These are phyloP conservation scores for Lipomyces lipofer DNA, from an alignment of 805 yeast genomes.

Conservation along the genomic window DNA sequence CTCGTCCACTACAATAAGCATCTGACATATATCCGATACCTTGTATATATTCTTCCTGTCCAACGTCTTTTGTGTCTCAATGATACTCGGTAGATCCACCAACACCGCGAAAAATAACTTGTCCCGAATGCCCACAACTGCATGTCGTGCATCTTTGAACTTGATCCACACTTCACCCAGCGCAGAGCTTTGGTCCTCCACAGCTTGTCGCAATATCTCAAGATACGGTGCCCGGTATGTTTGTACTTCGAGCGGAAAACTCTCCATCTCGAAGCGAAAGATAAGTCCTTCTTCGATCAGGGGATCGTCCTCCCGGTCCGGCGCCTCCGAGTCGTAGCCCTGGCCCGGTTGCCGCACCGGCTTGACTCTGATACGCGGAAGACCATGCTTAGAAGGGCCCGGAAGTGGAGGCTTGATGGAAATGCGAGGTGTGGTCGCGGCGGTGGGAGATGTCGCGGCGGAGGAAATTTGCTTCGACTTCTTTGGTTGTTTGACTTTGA, in stretches of 20 bases:
- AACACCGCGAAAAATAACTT: slow-evolving; percentile 77
- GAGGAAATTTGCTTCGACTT: slow-evolving; percentile 6
- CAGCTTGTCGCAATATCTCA: slow-evolving; percentile 14
- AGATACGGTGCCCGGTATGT: slow-evolving; percentile 20
- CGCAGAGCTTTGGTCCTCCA: slow-evolving; percentile 53
- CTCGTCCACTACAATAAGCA: slow-evolving; percentile 69
- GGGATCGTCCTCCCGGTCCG: slow-evolving; percentile 94
- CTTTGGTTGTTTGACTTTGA: slow-evolving; percentile 26
- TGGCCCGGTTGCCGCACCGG: slow-evolving; percentile 81
- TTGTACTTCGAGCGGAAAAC: slow-evolving; percentile 26
- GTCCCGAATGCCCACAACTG: slow-evolving; percentile 70
- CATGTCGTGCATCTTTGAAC: slow-evolving; percentile 81
- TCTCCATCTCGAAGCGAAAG: slow-evolving; percentile 47
- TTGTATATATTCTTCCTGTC: slow-evolving; percentile 88
- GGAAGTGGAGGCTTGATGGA: slow-evolving; percentile 28
- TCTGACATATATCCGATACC: slow-evolving; percentile 81
- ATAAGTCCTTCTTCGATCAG: slow-evolving; percentile 82
- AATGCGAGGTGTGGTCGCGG: slow-evolving; percentile 21
- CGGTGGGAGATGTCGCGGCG: slow-evolving; percentile 2
- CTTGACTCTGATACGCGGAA: slow-evolving; percentile 54
- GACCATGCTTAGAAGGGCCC: slow-evolving; percentile 15
- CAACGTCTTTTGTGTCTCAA: slow-evolving; percentile 84
- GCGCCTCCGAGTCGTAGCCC: slow-evolving; percentile 96
- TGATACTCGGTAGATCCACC: slow-evolving; percentile 84
- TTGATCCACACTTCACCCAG: slow-evolving; percentile 68